Conservation (phyloP, 23 red algal genomes). For the Cyanidioschyzon merolae region DNA sequence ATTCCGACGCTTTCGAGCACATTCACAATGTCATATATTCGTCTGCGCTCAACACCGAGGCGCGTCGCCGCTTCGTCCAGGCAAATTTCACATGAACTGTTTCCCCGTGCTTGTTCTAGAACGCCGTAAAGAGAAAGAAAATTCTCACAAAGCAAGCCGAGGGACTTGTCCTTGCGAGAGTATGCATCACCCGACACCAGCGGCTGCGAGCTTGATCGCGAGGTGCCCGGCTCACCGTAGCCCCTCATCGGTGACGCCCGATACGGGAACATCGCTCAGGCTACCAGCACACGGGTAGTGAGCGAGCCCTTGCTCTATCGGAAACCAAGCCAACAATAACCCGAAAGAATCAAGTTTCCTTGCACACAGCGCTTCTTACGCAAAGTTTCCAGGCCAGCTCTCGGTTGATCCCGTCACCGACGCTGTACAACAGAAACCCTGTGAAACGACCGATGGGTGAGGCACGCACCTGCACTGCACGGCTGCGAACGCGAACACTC, state of each 20-base stretch:
- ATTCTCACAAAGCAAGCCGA: slow-evolving; percentile 82
- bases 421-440: too few relatives aligned
- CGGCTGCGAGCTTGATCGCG: background rate
- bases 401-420: too few relatives aligned
- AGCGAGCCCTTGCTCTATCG: too few relatives aligned
- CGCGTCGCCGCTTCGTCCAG: slow-evolving; percentile 53
- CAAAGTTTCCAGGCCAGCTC: too few relatives aligned
- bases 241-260: background rate
- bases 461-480: too few relatives aligned
- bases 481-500: too few relatives aligned
- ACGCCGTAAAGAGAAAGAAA: slow-evolving; percentile 38
- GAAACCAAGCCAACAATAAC: too few relatives aligned
- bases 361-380: too few relatives aligned
- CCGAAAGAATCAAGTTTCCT: too few relatives aligned
- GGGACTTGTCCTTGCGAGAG: slow-evolving; percentile 76
- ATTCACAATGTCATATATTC: slow-evolving; percentile 98
- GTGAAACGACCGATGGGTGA: too few relatives aligned
- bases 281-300: too few relatives aligned
- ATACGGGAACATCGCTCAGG: background rate
- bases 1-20: slow-evolving; percentile 88
- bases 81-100: slow-evolving; percentile 34
- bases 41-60: slow-evolving; percentile 64
- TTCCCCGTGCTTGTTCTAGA: background rate
- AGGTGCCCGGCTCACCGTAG: background rate
- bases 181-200: slow-evolving; percentile 17